These are phyloP conservation scores for Aspergillus fumigatus DNA, from an alignment of 2,329 filamentous ascomycete genomes.

Conservation along the genomic window DNA sequence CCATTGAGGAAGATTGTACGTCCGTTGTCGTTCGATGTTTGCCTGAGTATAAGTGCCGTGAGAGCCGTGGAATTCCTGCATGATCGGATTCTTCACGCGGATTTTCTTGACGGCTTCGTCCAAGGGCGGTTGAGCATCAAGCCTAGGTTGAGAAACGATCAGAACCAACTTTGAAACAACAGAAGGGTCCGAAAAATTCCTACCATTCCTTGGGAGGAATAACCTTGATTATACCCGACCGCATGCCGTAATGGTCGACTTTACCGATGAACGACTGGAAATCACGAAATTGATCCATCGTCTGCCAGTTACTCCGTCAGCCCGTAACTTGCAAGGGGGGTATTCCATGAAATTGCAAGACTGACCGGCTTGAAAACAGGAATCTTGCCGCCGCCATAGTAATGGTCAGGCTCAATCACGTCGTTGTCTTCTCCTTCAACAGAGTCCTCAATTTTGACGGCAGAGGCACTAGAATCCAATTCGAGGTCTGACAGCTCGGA, in stretches of 20 bases:
- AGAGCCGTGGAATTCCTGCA: conserved; percentile 94
- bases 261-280: conserved; percentile 89
- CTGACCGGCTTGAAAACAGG: conserved; percentile 85
- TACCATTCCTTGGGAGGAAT: conserved; percentile 93
- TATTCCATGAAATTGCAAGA: conserved; percentile 17
- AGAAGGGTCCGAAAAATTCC: conserved; percentile 24
- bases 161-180: not conserved
- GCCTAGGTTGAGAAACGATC: conserved; percentile 39
- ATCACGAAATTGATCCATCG: conserved; percentile 89
- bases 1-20: conserved; percentile 97
- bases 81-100: conserved; percentile 93
- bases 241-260: conserved; percentile 93
- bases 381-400: conserved; percentile 75
- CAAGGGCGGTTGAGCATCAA: conserved; percentile 67
- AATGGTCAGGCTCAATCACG: conserved; percentile 79
- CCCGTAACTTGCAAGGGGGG: not conserved
- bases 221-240: conserved; percentile 93
- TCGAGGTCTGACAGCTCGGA: conserved; percentile 42
- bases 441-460: conserved; percentile 22
- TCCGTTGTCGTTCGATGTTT: conserved; percentile 92
- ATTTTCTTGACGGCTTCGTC: conserved; percentile 87
- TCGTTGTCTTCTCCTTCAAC: conserved; percentile 66
- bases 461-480: conserved; percentile 27
- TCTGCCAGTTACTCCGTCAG: conserved; percentile 42
- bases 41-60: conserved; percentile 95